Evolutionary conservation across 2,329 filamentous ascomycete genomes (phyloP).

Genomic region (Rutstroemia sp.): DNA sequence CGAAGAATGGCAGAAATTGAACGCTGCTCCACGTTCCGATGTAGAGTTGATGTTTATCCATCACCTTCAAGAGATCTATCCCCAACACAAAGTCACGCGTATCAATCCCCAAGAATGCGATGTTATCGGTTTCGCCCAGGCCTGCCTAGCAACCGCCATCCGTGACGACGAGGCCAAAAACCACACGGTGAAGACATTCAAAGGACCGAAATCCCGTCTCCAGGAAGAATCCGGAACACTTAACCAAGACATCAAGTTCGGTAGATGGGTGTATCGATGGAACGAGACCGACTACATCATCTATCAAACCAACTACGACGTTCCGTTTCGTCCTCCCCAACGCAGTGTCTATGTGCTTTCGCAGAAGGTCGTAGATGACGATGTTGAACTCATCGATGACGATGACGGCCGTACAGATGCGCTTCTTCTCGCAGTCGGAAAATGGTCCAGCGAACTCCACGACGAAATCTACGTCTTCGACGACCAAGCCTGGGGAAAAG

Average conservation of each 20-base stretch:
- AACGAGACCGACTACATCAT: conserved; percentile 12
- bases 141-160: conserved; percentile 11
- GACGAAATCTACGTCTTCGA: conserved; percentile 62
- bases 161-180: conserved; percentile 4
- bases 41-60: conserved; percentile 8
- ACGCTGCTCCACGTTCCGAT: not conserved
- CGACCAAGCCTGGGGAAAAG: conserved; percentile 53
- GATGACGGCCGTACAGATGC: conserved; percentile 32
- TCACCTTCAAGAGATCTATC: conserved; percentile 9
- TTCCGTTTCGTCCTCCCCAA: not conserved
- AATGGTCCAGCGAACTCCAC: conserved; percentile 50
- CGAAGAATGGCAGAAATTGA: not conserved
- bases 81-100: conserved; percentile 10
- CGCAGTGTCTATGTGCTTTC: conserved; percentile 11
- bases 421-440: conserved; percentile 47
- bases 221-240: conserved; percentile 3
- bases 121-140: conserved; percentile 17
- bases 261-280: conserved; percentile 15
- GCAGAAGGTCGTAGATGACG: not conserved
- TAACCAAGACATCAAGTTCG: conserved; percentile 14
- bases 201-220: conserved; percentile 5
- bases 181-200: conserved; percentile 9
- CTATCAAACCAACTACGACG: conserved; percentile 15
- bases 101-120: conserved; percentile 9
- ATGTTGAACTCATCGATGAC: not conserved